Evolutionary conservation across 495 filamentous ascomycete species (phyloP), one percentile per base, ranked within the genome.

Genomic region (Neurospora cerealis): DNA sequence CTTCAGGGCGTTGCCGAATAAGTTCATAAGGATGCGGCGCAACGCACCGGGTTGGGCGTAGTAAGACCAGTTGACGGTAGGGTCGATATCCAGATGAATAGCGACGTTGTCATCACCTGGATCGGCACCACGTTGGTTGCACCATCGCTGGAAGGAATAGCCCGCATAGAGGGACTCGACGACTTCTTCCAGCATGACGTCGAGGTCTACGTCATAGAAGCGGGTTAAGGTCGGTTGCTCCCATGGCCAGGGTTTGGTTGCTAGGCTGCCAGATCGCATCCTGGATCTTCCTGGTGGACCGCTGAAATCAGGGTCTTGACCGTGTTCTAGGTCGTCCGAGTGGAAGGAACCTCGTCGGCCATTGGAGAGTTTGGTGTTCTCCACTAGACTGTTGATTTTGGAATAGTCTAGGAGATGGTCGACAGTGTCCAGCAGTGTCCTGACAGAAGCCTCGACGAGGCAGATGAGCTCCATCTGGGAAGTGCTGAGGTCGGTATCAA

Each of bases 1-100:
- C 76, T 96, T 96, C 76, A 95, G 86, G 0, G 93, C 89, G 79
- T 96, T 96, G 21, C 93, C 91, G 72, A 93, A 90, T 2, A 95
- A 75, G 76, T 96, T 95, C 91, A 94, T 93, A 40, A 96, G 87
- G 54, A 94, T 87, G 3, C 93, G 88, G 21, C 91, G 87, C 46
- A 93, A 81, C 4, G 92, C 92, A 5, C 92, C 92, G 0, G 91
- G 91, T 48, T 94, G 91, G 0, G 89, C 89, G 5, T 83, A 83
- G 79, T 92, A 93, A 15, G 87, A 73, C 84, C 89, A 93, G 48
- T 88, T 85, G 21, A 83, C 83, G 6, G 82, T 76, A 10, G 81
- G 81, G 32, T 88, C 85, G 62, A 94, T 87, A 78, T 93, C 90
- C 15, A 94, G 78, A 41, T 90, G 83, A 39, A 93, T 86, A 17